Base-by-base conservation (phyloP, 169 alveolate species). In the Plasmodium falciparum region DNA sequence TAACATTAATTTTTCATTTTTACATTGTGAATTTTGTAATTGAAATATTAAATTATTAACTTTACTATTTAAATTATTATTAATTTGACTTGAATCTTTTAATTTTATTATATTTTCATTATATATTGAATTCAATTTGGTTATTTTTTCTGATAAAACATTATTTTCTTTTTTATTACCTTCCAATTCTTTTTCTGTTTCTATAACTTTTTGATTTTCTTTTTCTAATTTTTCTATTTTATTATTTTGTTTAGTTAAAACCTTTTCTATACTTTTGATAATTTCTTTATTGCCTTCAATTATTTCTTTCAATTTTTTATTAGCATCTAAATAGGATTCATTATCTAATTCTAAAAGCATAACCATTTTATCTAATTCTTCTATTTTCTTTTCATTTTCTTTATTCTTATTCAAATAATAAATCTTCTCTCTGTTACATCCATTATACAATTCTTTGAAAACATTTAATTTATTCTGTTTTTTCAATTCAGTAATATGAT, bases 361-460 rank as follows among this genome's bases (percentile, higher is more conserved):
- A 56, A 83, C 91, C 20, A 73, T 66, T 58, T 83, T 83, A 62
- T 83, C 91, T 8, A 83, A 56, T 83, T 67, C 56, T 69, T 83
- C 91, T 3, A 83, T 83, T 69, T 83, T 83, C 33, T 43, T 83
- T 70, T 83, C 91, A 69, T 83, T 83, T 58, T 83, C 91, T n/a
- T 69, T 70, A 49, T 39, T 83, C 20, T 54, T 83, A 39, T 52
- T 69, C 67, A 69, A 78, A 67, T 83, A 83, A 61, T 54, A 83
- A 3, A 83, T 56, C 24, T 83, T 83, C 29, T 83, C 91, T 11
- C 69, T 83, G 50, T 83, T 83, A 63, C 85, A 69, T 43, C 29
- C 50, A 61, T 67, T 83, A 58, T 69, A 83, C 58, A 83, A 62
- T 43, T 83, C 72, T 29, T 83, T 83, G 66, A 69, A 83, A 2